Conservation (phyloP, 768 basidiomycete genomes). For the Glaciozyma antarctica region DNA sequence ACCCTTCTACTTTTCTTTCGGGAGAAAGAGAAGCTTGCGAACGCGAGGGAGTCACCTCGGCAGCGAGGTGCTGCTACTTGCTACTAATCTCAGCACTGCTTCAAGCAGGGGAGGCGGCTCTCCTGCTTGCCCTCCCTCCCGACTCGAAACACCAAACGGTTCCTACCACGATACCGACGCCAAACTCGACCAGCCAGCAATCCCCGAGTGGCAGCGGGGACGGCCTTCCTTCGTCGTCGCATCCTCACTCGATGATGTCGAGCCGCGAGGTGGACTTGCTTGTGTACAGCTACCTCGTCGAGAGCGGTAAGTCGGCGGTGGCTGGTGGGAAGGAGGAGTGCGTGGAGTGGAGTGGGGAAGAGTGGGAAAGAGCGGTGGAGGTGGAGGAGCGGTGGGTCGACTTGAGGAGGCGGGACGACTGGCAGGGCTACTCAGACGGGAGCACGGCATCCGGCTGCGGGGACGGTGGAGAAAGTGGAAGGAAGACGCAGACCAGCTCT, state of each 20-base stretch:
- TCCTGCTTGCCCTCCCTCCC: too few relatives aligned
- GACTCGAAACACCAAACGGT: too few relatives aligned
- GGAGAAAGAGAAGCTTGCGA: too few relatives aligned
- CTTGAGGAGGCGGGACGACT: background rate
- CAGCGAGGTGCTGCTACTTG: too few relatives aligned
- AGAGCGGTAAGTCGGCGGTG: conserved; percentile 10
- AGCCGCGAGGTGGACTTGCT: conserved; percentile 33
- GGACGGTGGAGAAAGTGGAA: background rate
- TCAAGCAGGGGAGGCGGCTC: too few relatives aligned
- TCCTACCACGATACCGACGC: too few relatives aligned
- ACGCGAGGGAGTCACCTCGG: too few relatives aligned
- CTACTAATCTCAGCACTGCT: too few relatives aligned
- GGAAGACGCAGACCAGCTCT: background rate
- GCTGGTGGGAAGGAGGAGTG: background rate
- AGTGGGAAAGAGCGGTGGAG: background rate
- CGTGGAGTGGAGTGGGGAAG: background rate
- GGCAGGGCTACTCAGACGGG: background rate
- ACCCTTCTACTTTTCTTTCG: too few relatives aligned
- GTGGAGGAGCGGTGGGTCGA: background rate
- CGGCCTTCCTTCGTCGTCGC: background rate
- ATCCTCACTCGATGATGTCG: conserved; percentile 17
- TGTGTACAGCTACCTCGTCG: conserved; percentile 33
- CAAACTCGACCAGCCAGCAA: too few relatives aligned
- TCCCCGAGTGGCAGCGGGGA: too few relatives aligned
- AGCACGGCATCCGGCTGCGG: background rate